Percentiles rank a stretch among this genome's conserved stretches.
These are phyloP conservation scores for Suillus brevipes DNA, from an alignment of 768 basidiomycete species.

Conservation along the genomic window DNA sequence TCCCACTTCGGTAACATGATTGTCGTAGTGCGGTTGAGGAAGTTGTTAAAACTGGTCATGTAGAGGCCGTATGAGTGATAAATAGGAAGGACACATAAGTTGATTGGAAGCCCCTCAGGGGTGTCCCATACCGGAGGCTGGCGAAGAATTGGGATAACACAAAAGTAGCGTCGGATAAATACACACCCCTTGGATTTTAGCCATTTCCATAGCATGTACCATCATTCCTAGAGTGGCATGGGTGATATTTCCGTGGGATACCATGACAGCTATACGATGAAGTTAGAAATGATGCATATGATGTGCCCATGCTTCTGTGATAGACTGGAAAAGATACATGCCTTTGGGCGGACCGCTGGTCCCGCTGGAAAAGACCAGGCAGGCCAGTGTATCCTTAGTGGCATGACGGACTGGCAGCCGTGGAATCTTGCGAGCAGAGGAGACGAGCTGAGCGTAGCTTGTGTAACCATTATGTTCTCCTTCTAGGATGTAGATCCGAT, in stretches of 20 bases:
- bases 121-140: conserved; percentile 38
- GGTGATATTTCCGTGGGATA: not conserved
- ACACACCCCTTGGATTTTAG: not conserved
- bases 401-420: not conserved
- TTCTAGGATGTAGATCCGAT: not conserved
- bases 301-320: not conserved
- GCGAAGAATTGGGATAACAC: not conserved
- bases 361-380: not conserved
- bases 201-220: not conserved
- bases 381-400: not conserved
- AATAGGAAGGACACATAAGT: conserved; percentile 56
- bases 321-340: not conserved
- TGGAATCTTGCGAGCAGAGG: not conserved
- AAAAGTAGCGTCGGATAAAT: not conserved
- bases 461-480: not conserved
- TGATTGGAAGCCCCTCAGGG: conserved; percentile 42
- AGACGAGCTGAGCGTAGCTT: not conserved
- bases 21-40: conserved; percentile 42
- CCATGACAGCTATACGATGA: not conserved
- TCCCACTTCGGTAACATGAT: conserved; percentile 59
- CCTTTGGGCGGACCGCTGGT: not conserved
- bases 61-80: conserved; percentile 64
- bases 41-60: conserved; percentile 43
- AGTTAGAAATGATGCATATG: not conserved
- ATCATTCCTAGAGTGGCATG: not conserved